phyloP scores from a whole-genome alignment of 2,329 filamentous ascomycete genomes.

The Ophiostoma sp. region DNA sequence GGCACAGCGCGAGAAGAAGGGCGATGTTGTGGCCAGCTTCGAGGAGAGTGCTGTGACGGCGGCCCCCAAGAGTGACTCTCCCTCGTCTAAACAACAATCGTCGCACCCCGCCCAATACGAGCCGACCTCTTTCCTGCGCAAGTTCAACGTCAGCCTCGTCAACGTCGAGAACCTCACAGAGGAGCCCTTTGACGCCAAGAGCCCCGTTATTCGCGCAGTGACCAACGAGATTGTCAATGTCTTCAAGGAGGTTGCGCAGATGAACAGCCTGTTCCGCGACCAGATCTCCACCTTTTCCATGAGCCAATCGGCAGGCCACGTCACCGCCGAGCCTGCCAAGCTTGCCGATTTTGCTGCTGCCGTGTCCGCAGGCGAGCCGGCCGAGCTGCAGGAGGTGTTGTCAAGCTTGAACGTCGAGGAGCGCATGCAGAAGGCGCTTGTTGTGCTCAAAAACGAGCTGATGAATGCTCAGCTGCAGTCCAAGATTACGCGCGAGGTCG shows the following conservation, averaged over 20 bases:
- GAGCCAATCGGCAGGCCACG: constrained; percentile 90
- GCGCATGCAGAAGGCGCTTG: constrained; percentile 84
- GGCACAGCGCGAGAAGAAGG: constrained; percentile 66
- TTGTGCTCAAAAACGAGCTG: constrained; percentile 94
- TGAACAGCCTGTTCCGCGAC: constrained; percentile 94
- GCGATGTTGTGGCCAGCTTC: constrained; percentile 95
- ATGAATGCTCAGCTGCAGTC: constrained; percentile 97
- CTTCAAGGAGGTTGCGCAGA: constrained; percentile 92
- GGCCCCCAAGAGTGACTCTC: constrained; percentile 49
- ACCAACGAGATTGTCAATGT: constrained; percentile 98
- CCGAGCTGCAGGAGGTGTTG: constrained; percentile 88
- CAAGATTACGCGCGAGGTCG: constrained; percentile 97
- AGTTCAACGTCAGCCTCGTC: constrained; percentile 89
- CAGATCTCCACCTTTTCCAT: constrained; percentile 97
- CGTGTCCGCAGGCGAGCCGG: constrained; percentile 89
- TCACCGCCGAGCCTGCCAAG: constrained; percentile 91
- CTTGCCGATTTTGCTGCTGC: constrained; percentile 96
- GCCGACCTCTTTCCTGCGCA: constrained; percentile 85
- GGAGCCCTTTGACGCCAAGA: constrained; percentile 87
- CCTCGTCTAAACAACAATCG: neutral
- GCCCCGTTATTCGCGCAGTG: constrained; percentile 82
- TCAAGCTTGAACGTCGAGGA: constrained; percentile 89
- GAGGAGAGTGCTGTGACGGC: constrained; percentile 72
- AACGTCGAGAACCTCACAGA: constrained; percentile 93
- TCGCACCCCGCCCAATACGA: constrained; percentile 57